Percentiles rank a stretch among this genome's conserved stretches.
These are phyloP conservation scores for Phialophora macrospora DNA, from an alignment of 2,329 filamentous ascomycete genomes.

Conservation along the genomic window DNA sequence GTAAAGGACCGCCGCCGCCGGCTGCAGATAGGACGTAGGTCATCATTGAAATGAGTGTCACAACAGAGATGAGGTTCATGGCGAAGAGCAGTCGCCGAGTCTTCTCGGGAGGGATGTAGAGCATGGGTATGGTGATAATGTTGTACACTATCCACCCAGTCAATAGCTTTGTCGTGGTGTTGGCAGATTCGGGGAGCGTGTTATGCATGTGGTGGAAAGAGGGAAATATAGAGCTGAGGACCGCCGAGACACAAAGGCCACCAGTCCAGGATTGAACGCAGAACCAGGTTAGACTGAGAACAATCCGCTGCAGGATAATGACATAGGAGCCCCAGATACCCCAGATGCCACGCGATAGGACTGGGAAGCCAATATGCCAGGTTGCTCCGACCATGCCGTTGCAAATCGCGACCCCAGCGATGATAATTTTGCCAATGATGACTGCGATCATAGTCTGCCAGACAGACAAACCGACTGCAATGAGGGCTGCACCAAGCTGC, in stretches of 20 bases:
- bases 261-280: slow-evolving; percentile 47
- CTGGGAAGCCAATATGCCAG: slow-evolving; percentile 53
- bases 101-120: slow-evolving; percentile 52
- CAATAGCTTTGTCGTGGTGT: slow-evolving; percentile 46
- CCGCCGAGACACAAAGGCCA: slow-evolving; percentile 43
- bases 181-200: slow-evolving; percentile 42
- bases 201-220: slow-evolving; percentile 46
- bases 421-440: slow-evolving; percentile 49
- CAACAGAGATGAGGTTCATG: too few species aligned
- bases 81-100: slow-evolving; percentile 44
- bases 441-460: slow-evolving; percentile 50
- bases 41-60: slow-evolving; percentile 17
- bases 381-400: slow-evolving; percentile 48
- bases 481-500: slow-evolving; percentile 46
- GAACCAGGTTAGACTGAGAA: slow-evolving; percentile 46
- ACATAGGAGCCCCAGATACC: slow-evolving; percentile 52
- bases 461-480: slow-evolving; percentile 47
- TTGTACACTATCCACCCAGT: slow-evolving; percentile 46
- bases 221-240: slow-evolving; percentile 45
- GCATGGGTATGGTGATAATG: slow-evolving; percentile 48
- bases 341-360: slow-evolving; percentile 49
- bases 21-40: slow-evolving; percentile 46
- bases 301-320: slow-evolving; percentile 48
- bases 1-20: slow-evolving; percentile 43
- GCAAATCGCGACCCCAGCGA: slow-evolving; percentile 44